phyloP scores from a whole-genome alignment of 768 basidiomycete species.

The Mycena floridula region DNA sequence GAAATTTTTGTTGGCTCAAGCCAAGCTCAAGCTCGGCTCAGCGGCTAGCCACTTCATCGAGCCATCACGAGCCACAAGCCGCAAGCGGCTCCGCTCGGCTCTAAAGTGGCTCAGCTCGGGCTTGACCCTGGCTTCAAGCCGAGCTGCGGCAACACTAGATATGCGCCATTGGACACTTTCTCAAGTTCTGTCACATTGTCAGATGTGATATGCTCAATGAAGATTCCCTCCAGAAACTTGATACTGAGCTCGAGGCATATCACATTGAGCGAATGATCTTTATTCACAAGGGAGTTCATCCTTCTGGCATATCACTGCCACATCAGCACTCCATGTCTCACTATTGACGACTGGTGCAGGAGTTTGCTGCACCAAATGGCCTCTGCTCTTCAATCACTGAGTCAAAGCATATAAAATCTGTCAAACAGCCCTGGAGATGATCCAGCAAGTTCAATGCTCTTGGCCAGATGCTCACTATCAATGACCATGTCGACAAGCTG shows the following conservation, averaged over 20 bases:
- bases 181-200: slow-evolving; percentile 27
- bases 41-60: too few species aligned
- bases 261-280: slow-evolving; percentile 18
- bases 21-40: too few species aligned
- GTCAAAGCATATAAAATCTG: slow-evolving; percentile 26
- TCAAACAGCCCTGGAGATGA: slow-evolving; percentile 26
- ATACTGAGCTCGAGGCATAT: slow-evolving; percentile 12
- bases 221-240: slow-evolving; percentile 10
- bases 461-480: slow-evolving; percentile 25
- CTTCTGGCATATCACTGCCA: slow-evolving; percentile 18
- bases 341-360: slow-evolving; percentile 15
- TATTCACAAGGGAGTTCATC: slow-evolving; percentile 4
- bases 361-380: slow-evolving; percentile 27
- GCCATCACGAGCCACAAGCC: too few species aligned
- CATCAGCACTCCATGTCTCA: slow-evolving; percentile 26
- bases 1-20: too few species aligned
- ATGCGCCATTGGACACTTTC: slow-evolving; percentile 15
- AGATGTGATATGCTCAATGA: slow-evolving; percentile 11
- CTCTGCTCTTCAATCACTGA: slow-evolving; percentile 31
- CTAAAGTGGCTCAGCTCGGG: too few species aligned
- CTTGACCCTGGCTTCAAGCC: too few species aligned
- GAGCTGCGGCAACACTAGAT: too few species aligned
- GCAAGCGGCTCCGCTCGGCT: too few species aligned
- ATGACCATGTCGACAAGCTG: slow-evolving; percentile 23
- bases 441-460: slow-evolving; percentile 22